A percentile compares a stretch with the other conserved stretches of the same genome.
Conservation (phyloP, 768 basidiomycete species). For the Pseudohyphozyma bogoriensis region DNA sequence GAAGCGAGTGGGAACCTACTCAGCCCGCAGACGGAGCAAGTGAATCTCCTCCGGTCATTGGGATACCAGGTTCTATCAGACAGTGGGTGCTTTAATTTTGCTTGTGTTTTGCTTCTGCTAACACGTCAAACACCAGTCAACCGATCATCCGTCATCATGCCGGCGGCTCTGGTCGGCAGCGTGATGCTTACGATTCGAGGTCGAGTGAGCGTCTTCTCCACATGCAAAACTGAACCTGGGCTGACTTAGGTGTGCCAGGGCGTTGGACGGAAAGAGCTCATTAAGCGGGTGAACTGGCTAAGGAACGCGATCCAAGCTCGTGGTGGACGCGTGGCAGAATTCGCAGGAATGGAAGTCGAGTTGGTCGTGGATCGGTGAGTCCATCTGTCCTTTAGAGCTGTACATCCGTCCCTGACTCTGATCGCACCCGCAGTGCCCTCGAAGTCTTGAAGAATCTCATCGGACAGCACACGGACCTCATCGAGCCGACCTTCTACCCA, state of each 20-base stretch:
- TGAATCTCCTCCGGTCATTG: conserved; percentile 19
- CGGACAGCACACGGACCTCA: conserved; percentile 24
- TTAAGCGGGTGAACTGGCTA: conserved; percentile 29
- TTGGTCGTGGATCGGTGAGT: conserved; percentile 29
- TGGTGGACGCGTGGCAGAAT: conserved; percentile 30
- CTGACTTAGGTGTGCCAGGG: no score
- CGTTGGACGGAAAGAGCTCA: conserved; percentile 28
- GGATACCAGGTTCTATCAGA: conserved; percentile 28
- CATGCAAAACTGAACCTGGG: no score
- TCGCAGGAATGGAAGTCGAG: conserved; percentile 22
- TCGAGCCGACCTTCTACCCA: conserved; percentile 30
- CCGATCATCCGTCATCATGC: conserved; percentile 30
- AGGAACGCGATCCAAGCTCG: conserved; percentile 22
- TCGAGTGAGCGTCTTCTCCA: conserved; percentile 8
- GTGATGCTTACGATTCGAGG: conserved; percentile 30
- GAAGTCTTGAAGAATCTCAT: conserved; percentile 28
- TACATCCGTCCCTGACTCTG: neutral
- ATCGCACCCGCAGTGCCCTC: conserved; percentile 9
- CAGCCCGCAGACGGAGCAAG: conserved; percentile 27
- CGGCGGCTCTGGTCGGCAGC: conserved; percentile 28
- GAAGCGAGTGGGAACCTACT: no score
- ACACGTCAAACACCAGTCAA: no score
- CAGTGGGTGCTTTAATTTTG: no score
- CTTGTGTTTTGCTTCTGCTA: no score
- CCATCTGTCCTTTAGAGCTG: neutral